Base-by-base conservation (phyloP, 2,329 filamentous ascomycete genomes). In the Plectosphaerella plurivora region DNA sequence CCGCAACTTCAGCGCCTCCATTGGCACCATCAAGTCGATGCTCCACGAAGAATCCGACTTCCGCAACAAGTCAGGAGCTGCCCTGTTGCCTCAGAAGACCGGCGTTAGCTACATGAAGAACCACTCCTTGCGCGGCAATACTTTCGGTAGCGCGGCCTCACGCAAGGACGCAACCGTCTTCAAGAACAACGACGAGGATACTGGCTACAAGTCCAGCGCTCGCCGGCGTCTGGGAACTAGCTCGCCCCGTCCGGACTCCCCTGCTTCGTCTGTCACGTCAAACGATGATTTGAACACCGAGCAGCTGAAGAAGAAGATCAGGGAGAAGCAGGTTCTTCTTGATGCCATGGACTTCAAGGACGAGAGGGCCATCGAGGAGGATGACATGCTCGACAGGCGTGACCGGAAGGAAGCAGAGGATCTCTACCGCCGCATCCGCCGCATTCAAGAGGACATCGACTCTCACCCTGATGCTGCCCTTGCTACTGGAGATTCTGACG, bases 41-140 rank as follows among this genome's bases (percentile, higher is more conserved):
- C 80, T 99, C 24, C 87, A 88, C 51, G 84, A 93, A 63, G 93
- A 97, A 71, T 95, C 94, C 0, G 91, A 97, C 63, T 82, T 86
- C 53, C 83, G 94, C 44, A 97, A 96, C 76, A 88, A 86, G 57
- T 91, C 90, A 2, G 93, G 94, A 4, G 93, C 93, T 9, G 88
- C 92, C 61, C 75, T 99, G 55, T 84, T 97, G 55, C 93, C 94
- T 4, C 94, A 97, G 67, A 92, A 91, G 72, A 97, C 94, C 11
- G 94, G 94, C n/a, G 92, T 99, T 16, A 97, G 93, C 72, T 97
- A 97, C 63, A 81, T 97, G 62, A 99, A 99, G 73, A 92, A 84
- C 51, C 93, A 96, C 61, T 99, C 94, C 0, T 96, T 99, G 77
- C 84, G 86, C 53, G 82, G 84, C 15, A 77, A 77, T 22, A 78